Evolutionary conservation across 2,329 filamentous ascomycete species (phyloP).

Genomic region (Truncatella angustata): DNA sequence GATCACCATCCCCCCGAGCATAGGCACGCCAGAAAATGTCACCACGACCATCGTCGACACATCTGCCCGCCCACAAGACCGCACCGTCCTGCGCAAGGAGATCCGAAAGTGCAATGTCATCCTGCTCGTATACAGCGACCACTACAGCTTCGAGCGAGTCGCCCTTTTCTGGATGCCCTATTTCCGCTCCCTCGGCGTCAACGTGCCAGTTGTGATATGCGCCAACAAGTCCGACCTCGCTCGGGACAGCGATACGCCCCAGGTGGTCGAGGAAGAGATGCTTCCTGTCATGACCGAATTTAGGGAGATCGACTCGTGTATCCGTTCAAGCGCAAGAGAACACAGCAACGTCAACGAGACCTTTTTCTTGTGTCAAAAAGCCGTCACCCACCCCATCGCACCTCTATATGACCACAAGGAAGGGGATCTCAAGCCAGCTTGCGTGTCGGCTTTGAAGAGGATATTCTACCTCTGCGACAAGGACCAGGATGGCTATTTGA

Average conservation of each 20-base stretch:
- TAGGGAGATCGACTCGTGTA: constrained; percentile 97
- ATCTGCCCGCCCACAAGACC: constrained; percentile 89
- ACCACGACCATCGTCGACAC: constrained; percentile 98
- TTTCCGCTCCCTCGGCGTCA: constrained; percentile 96
- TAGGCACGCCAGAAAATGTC: constrained; percentile 93
- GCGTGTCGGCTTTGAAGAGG: constrained; percentile 79
- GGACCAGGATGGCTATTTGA: constrained; percentile 91
- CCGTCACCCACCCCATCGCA: constrained; percentile 94
- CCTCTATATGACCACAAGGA: constrained; percentile 98
- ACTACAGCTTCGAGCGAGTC: constrained; percentile 97
- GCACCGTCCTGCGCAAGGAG: constrained; percentile 85
- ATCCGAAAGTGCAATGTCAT: constrained; percentile 97
- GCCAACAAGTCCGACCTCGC: constrained; percentile 95
- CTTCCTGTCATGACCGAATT: constrained; percentile 97
- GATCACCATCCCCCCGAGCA: constrained; percentile 90
- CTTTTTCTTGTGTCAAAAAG: constrained; percentile 97
- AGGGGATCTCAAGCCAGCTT: constrained; percentile 79
- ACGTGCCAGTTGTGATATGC: constrained; percentile 93
- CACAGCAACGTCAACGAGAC: constrained; percentile 94
- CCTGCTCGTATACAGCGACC: constrained; percentile 92
- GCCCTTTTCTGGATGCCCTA: constrained; percentile 98
- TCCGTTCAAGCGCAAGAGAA: constrained; percentile 87
- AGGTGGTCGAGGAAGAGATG: constrained; percentile 96
- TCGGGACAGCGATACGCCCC: constrained; percentile 70
- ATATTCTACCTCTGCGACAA: constrained; percentile 97